phyloP scores from a whole-genome alignment of 345 rosid species.

The Ailanthus altissimus region DNA sequence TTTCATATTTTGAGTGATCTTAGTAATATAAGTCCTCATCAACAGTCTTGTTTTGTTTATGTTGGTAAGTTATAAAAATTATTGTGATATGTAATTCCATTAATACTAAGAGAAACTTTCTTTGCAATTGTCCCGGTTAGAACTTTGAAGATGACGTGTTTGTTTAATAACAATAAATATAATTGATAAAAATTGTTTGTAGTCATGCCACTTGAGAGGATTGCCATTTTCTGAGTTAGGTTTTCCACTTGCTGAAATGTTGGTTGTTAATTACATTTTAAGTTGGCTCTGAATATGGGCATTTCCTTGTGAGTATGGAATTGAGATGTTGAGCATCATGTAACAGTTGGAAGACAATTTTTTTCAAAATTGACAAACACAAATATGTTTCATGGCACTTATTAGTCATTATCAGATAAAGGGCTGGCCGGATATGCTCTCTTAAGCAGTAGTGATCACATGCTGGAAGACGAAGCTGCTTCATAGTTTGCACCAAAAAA shows the following conservation, averaged over 20 bases:
- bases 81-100: not conserved
- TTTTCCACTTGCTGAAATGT: not conserved
- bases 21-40: not conserved
- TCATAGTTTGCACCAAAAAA: not conserved
- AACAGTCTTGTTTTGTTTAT: not conserved
- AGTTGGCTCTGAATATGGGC: not conserved
- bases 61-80: not conserved
- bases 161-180: not conserved
- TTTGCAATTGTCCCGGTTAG: not conserved
- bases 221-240: not conserved
- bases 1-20: not conserved
- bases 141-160: not conserved
- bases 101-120: not conserved
- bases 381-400: not conserved
- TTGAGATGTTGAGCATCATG: not conserved
- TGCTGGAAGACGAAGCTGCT: not conserved
- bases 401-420: not conserved
- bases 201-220: not conserved
- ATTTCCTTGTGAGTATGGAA: not conserved
- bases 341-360: not conserved
- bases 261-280: not conserved
- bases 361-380: not conserved
- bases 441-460: not conserved
- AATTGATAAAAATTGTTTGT: not conserved
- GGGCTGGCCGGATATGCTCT: not conserved